phyloP scores from a whole-genome alignment of 306 rosid genomes.

The Vachellia collinsii region DNA sequence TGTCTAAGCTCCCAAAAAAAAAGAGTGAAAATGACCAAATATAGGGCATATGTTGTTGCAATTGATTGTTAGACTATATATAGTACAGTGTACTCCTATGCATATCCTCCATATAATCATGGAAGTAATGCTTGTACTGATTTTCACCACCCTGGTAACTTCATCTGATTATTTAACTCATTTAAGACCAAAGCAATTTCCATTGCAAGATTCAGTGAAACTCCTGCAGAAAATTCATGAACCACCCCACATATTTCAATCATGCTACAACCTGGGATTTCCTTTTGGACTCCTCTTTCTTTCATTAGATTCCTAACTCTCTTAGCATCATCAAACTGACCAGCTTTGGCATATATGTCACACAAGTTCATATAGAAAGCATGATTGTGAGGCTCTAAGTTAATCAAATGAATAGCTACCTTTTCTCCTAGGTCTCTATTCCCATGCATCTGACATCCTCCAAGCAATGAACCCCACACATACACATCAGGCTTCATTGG shows the following conservation, averaged over 20 bases:
- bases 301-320: constrained; percentile 61
- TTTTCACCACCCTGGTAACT: constrained; percentile 36
- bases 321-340: constrained; percentile 57
- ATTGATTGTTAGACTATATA: too few species aligned
- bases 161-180: constrained; percentile 51
- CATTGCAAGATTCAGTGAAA: constrained; percentile 50
- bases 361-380: constrained; percentile 75
- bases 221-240: constrained; percentile 76
- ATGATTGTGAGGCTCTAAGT: constrained; percentile 74
- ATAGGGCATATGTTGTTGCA: too few species aligned
- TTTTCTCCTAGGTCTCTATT: constrained; percentile 71
- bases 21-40: too few species aligned
- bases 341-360: constrained; percentile 75
- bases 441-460: constrained; percentile 87
- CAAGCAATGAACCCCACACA: constrained; percentile 90
- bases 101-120: background rate
- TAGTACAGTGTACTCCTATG: too few species aligned
- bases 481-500: constrained; percentile 76
- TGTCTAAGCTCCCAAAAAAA: too few species aligned
- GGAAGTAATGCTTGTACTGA: background rate
- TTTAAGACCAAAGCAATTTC: constrained; percentile 50
- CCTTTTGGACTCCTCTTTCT: constrained; percentile 64
- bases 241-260: constrained; percentile 74
- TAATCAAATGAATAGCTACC: constrained; percentile 59
- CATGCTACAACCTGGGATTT: constrained; percentile 74